A percentile compares a stretch with the other conserved stretches of the same genome.
These are phyloP conservation scores for Vigna trinervia DNA, from an alignment of 306 rosid species.

Conservation along the genomic window DNA sequence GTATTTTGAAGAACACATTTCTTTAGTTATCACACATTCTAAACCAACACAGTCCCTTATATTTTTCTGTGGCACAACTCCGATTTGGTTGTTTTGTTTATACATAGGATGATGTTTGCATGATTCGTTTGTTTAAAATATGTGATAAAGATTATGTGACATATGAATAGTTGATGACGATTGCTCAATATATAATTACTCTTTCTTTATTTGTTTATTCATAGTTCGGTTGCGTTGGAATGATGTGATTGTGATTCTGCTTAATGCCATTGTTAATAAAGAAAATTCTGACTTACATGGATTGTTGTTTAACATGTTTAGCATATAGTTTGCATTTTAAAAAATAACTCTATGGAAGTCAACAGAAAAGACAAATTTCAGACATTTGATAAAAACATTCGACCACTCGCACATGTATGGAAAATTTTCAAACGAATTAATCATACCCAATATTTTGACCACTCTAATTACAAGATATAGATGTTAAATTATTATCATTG, in stretches of 20 bases:
- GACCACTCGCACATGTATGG: neutral
- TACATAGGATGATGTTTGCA: neutral
- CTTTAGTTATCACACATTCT: neutral
- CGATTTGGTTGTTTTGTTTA: neutral
- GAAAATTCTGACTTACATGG: neutral
- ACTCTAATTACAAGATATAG: neutral
- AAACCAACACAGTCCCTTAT: neutral
- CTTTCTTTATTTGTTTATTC: conserved; percentile 4
- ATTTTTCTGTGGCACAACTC: neutral
- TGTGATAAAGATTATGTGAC: too few species aligned
- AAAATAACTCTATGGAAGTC: neutral
- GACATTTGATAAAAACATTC: neutral
- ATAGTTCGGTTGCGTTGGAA: neutral
- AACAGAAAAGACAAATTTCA: neutral
- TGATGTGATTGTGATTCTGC: neutral
- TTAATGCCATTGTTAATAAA: neutral
- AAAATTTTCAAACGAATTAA: neutral
- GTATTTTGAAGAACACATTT: neutral
- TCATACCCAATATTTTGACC: neutral
- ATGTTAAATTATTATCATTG: too few species aligned
- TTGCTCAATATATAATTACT: neutral
- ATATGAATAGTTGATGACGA: too few species aligned
- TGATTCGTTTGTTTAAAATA: neutral
- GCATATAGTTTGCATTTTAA: neutral
- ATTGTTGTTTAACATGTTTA: neutral